Evolutionary conservation across 345 rosid species (phyloP), one percentile per base, ranked within the genome.

Genomic region (Eucalyptus paniculata): DNA sequence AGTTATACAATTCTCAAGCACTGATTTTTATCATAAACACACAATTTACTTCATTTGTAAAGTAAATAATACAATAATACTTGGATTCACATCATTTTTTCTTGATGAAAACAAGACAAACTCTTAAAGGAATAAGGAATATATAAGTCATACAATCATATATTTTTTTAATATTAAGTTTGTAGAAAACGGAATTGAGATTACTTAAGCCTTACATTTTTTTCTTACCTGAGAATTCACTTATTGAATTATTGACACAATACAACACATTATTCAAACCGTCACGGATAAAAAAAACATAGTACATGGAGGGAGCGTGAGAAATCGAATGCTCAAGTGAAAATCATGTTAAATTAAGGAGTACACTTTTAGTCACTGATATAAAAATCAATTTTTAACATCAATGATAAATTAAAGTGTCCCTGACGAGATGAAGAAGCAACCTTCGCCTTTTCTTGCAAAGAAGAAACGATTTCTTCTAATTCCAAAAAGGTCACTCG

Each of bases 251-350:
- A 21, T 10, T 37, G 47, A 6, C 45, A 4, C 5, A 3, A 0
- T 2, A 19, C 5, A 3, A 72, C 3, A 6, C 16, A 5, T 77
- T 37, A 2, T 11, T 40, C 2, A 0, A 11, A 21, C 1, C 30
- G 11, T 40, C 47, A 40, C 1, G 3, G 14, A 2, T 12, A 44
- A 3, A 21, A 19, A 23, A 23, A 67, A 67, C 21, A 65, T n/a
- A 16, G 8, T 4, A 8, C 18, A 16, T 16, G 11, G 0, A 65
- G 11, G 40, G 40, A n/a, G 37, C 1, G 2, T n/a, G 9, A 65
- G 1, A n/a, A 77, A 77, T 11, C 45, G 28, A 21, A 37, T 9
- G 8, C 9, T 37, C 2, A 0, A 19, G 6, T 6, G 5, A 18
- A 2, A 77, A 77, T 40, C 83, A 6, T 21, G 16, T 21, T 40